Evolutionary conservation across 345 rosid genomes (phyloP).

Genomic region (Salix arbutifolia): DNA sequence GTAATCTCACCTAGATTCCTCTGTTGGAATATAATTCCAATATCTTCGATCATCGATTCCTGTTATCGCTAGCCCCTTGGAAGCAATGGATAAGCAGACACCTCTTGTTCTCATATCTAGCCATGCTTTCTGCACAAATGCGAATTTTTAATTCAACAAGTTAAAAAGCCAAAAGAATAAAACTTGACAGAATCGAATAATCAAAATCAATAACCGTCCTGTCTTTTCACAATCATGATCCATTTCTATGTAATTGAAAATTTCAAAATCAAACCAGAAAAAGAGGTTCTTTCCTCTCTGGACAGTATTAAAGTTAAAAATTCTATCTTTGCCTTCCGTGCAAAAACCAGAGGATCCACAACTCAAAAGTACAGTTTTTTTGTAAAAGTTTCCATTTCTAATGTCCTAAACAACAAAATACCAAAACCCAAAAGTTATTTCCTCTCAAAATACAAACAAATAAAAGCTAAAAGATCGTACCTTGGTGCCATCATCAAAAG

Average conservation of each 20-base stretch:
- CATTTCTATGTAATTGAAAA: neutral
- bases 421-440: neutral
- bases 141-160: constrained; percentile 14
- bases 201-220: neutral
- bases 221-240: neutral
- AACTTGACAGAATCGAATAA: neutral
- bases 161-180: neutral
- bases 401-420: neutral
- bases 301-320: neutral
- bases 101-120: constrained; percentile 65
- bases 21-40: constrained; percentile 76
- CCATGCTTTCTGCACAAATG: constrained; percentile 70
- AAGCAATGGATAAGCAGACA: constrained; percentile 59
- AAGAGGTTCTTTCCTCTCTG: neutral
- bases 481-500: constrained; percentile 75
- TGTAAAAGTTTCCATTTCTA: neutral
- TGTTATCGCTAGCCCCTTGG: constrained; percentile 66
- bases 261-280: neutral
- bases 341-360: neutral
- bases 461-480: constrained; percentile 26
- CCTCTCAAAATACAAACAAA: neutral
- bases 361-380: neutral
- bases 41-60: constrained; percentile 94
- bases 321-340: neutral
- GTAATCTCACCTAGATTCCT: constrained; percentile 74